Evolutionary conservation across 805 yeast species (phyloP), one percentile per base, ranked within the genome.

Genomic region (Wickerhamiella sergipiensis): DNA sequence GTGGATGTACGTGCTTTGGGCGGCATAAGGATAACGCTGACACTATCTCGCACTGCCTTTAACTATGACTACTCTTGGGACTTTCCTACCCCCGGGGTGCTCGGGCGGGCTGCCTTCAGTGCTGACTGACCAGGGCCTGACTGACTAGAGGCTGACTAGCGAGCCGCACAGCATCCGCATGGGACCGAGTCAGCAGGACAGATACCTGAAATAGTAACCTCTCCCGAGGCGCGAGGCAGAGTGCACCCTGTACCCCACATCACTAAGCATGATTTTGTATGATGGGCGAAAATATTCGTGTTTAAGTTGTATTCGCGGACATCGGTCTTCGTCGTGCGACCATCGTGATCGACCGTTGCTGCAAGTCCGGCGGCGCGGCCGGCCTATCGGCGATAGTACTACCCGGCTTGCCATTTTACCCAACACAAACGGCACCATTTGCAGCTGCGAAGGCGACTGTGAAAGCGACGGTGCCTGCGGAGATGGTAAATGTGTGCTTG

Each of bases 301-400:
- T 51, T 43, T 66, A 36, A 62, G 56, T 60, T 90, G 98, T 62
- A 86, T 92, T 22, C 71, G 96, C 44, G 97, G 97, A 17, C 98
- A 90, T 62, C 69, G 98, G 42, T 85, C 96, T 1, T 80, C 90
- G 0, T 79, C 82, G 50, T 90, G 98, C 65, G 78, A 77, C 50
- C 98, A 90, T 66, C 78, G 83, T 29, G 72, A 76, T 49, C 73
- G 96, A 46, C 86, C 92, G 22, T 70, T 90, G 42, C 80, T 89
- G 12, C 85, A 87, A 59, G 96, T 90, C 12, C 74, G 95, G 24
- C 78, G 85, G n/a, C 76, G 95, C 53, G 98, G 97, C 0, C 69
- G 97, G 46, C 97, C 96, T 0, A 71, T 77, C 24, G 73, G 79
- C 9, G 79, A 74, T 48, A 77, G 76, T 5, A 70, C 70, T 47